phyloP scores from a whole-genome alignment of 805 yeast species.

The Komagataella pseudopastoris region DNA sequence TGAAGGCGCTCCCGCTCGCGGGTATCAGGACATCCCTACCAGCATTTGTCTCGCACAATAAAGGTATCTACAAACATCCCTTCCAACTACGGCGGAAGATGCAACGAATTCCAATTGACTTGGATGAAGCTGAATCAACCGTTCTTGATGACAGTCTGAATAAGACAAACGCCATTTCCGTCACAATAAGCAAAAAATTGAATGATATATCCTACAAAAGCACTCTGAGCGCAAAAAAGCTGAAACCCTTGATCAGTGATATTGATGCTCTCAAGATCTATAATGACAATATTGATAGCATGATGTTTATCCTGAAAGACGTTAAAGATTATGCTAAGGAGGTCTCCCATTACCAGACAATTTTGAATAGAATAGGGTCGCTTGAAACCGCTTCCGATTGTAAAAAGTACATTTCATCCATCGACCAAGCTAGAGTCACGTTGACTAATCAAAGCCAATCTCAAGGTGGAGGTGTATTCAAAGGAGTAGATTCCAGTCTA shows the following conservation, averaged over 20 bases:
- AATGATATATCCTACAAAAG: slow-evolving; percentile 31
- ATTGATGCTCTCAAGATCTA: slow-evolving; percentile 42
- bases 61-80: background rate
- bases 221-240: slow-evolving; percentile 25
- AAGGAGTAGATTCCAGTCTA: slow-evolving; percentile 53
- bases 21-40: background rate
- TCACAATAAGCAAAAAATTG: slow-evolving; percentile 40
- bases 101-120: slow-evolving; percentile 23
- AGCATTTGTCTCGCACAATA: background rate
- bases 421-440: slow-evolving; percentile 8
- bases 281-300: slow-evolving; percentile 43
- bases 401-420: background rate
- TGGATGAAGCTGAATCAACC: slow-evolving; percentile 74
- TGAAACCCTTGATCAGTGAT: slow-evolving; percentile 59
- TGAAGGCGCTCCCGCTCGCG: background rate
- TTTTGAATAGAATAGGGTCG: slow-evolving; percentile 4
- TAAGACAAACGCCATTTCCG: slow-evolving; percentile 42
- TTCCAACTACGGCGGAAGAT: background rate
- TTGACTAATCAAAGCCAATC: slow-evolving; percentile 21
- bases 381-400: background rate
- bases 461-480: slow-evolving; percentile 35
- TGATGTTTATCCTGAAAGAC: slow-evolving; percentile 31
- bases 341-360: slow-evolving; percentile 25
- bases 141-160: slow-evolving; percentile 65
- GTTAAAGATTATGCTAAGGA: slow-evolving; percentile 33